These are phyloP conservation scores for barrel medic (Medicago truncatula) DNA, from an alignment of 306 rosid genomes.

Conservation along the genomic window MtrunA17r5.0-ANR NC_053045.1:62772501-62773000, in stretches of 20 bases:
- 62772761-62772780: not conserved
- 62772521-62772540: too few species aligned
- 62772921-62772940: constrained; percentile 47
- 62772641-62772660: not conserved
- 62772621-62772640: too few species aligned
- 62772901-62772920: constrained; percentile 54
- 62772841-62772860: constrained; percentile 44
- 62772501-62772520: too few species aligned
- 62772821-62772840: constrained; percentile 51
- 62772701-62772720: constrained; percentile 2
- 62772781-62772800: constrained; percentile 60
- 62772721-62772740: constrained; percentile 12
- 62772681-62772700: constrained; percentile 9
- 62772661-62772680: not conserved
- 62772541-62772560: too few species aligned
- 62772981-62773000: constrained; percentile 57
- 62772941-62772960: constrained; percentile 49
- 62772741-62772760: not conserved
- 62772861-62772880: constrained; percentile 35
- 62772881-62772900: constrained; percentile 44
- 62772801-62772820: constrained; percentile 61
- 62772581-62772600: not conserved
- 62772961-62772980: constrained; percentile 30
- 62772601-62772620: not conserved
- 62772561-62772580: not conserved